phyloP scores from a whole-genome alignment of 2,329 filamentous ascomycete species.

The Aspergillus fischeri region DNA sequence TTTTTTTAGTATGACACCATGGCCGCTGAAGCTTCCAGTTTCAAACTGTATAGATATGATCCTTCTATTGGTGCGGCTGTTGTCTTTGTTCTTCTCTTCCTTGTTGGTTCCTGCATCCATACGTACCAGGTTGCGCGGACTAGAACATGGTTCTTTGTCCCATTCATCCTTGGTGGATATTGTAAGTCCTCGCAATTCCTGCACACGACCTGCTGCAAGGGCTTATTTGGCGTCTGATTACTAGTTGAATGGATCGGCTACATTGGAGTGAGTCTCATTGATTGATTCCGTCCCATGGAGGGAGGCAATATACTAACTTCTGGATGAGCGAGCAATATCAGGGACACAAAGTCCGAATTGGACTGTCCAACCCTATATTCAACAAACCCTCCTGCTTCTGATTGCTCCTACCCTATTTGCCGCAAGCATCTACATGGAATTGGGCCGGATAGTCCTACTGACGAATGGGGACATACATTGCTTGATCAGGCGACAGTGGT shows the following conservation, averaged over 20 bases:
- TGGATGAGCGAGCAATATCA: neutral
- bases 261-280: neutral
- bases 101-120: conserved; percentile 40
- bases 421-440: neutral
- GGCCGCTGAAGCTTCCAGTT: neutral
- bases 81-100: conserved; percentile 47
- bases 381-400: neutral
- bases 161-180: conserved; percentile 35
- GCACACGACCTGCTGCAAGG: neutral
- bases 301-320: neutral
- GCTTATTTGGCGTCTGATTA: neutral
- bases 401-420: neutral
- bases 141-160: conserved; percentile 47
- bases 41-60: conserved; percentile 38
- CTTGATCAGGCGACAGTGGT: neutral
- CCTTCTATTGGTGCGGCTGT: conserved; percentile 45
- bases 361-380: neutral
- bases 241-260: neutral
- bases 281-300: neutral
- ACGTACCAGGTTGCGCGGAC: conserved; percentile 39
- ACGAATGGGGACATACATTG: neutral
- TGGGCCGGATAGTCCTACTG: neutral
- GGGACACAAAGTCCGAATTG: neutral
- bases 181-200: conserved; percentile 24
- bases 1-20: neutral